phyloP scores from a whole-genome alignment of 345 rosid genomes.

The Syzygium grande region DNA sequence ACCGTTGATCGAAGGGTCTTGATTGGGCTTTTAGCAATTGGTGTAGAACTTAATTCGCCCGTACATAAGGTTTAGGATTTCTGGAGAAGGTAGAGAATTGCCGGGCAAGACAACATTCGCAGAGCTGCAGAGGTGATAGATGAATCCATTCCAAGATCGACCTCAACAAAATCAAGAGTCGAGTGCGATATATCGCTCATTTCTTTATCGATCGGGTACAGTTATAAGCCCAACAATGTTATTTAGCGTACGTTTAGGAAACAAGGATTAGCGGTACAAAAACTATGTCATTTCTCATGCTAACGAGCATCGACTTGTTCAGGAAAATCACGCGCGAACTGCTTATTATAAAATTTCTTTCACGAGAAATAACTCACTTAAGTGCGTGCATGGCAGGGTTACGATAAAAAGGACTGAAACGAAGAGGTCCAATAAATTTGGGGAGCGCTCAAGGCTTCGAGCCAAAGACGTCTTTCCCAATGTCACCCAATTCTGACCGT shows the following conservation, averaged over 20 bases:
- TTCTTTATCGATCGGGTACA: neutral
- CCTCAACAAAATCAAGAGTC: neutral
- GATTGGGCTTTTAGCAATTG: neutral
- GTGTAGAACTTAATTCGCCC: neutral
- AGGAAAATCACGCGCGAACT: neutral
- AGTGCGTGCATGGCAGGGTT: neutral
- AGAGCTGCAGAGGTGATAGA: neutral
- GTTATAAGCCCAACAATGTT: fast-evolving
- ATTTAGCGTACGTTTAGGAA: neutral
- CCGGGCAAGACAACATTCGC: neutral
- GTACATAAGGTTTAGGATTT: neutral
- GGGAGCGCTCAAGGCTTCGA: neutral
- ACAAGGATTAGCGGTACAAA: too few relatives aligned
- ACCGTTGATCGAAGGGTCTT: neutral
- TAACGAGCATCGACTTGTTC: neutral
- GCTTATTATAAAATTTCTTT: neutral
- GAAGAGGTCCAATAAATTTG: neutral
- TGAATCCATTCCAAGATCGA: neutral
- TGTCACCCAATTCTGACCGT: neutral
- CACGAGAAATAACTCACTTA: neutral
- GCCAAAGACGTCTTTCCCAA: neutral
- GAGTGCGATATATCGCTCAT: neutral
- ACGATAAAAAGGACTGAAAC: neutral
- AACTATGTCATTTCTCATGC: neutral
- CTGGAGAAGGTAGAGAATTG: neutral